These are phyloP conservation scores for Xylariaceae sp. DNA, from an alignment of 2,329 filamentous ascomycete genomes.

Conservation along the genomic window DNA sequence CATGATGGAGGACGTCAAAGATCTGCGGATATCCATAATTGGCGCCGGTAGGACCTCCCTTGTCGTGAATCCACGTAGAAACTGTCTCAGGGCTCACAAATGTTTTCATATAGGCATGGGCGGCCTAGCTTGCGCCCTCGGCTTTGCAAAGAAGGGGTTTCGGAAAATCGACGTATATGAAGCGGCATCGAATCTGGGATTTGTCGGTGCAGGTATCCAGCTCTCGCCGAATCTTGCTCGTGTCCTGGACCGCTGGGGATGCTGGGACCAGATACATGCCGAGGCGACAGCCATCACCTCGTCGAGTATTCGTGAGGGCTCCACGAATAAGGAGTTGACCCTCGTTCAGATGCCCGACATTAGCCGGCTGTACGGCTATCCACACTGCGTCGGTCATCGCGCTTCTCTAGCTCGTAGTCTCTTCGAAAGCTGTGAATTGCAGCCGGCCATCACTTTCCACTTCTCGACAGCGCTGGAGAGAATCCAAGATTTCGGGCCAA, in stretches of 20 bases:
- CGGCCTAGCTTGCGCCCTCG: slow-evolving; percentile 64
- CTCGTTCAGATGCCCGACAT: slow-evolving; percentile 67
- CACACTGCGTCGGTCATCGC: slow-evolving; percentile 76
- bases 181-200: slow-evolving; percentile 65
- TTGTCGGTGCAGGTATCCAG: slow-evolving; percentile 81
- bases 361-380: slow-evolving; percentile 61
- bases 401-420: slow-evolving; percentile 63
- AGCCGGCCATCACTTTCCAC: slow-evolving; percentile 61
- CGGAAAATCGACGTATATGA: slow-evolving; percentile 69
- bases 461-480: slow-evolving; percentile 54
- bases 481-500: slow-evolving; percentile 53
- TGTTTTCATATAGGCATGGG: slow-evolving; percentile 59
- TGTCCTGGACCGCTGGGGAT: slow-evolving; percentile 66
- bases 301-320: slow-evolving; percentile 70
- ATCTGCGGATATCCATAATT: slow-evolving; percentile 40
- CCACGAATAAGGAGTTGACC: slow-evolving; percentile 61
- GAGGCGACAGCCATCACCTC: slow-evolving; percentile 66
- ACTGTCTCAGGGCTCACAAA: not conserved
- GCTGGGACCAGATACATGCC: slow-evolving; percentile 59
- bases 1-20: slow-evolving; percentile 30
- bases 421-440: slow-evolving; percentile 62
- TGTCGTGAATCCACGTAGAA: not conserved
- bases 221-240: slow-evolving; percentile 76
- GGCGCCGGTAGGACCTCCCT: slow-evolving; percentile 39
- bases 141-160: slow-evolving; percentile 72